Evolutionary conservation across 495 filamentous ascomycete genomes (phyloP), one percentile per base, ranked within the genome.

Genomic region (Aspergillus wentii): DNA sequence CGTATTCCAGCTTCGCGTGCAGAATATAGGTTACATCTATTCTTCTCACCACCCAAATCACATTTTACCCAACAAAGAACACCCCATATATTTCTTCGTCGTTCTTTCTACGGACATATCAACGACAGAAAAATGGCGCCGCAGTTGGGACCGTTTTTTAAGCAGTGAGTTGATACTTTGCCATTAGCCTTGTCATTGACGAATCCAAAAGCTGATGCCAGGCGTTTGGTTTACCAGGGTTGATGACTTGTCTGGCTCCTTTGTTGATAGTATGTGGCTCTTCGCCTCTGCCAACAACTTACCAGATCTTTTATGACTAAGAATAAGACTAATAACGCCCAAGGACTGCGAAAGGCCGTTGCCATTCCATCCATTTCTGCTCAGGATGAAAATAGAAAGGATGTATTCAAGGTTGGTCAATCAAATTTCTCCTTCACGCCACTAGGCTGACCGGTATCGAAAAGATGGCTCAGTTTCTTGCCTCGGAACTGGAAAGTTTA

Each of bases 351-450:
- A 48, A 78, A 86, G 61, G 92, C 92, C 30, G 91, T 99, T 41
- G 89, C 89, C 27, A 99, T 99, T 44, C 92, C 94, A 4, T 97
- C 92, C 30, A 66, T 99, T 49, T 96, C 90, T 14, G 86, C 91
- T 2, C 89, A 95, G 40, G 87, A 91, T 49, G 81, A 81, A 47
- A 82, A 88, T 55, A 79, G 92, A 26, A 80, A 76, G 41, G 86
- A 96, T 72, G 92, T 98, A 41, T 77, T 98, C 54, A 81, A 67
- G 52, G 78, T 79, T 55, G 41, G 64, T 52, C 8, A 14, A 16
- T 23, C 33, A 33, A 40, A 25, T 31, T 7, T 20, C 23, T 10
- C 32, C 37, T 15, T 33, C 15, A 27, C 15, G 17, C 22, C 25
- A 25, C 32, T n/a, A n/a, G n/a, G 17, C 16, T 20, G 29, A 30